These are phyloP conservation scores for Pythium guiyangense DNA, from an alignment of 352 stramenopile genomes.

Conservation along the genomic window DNA sequence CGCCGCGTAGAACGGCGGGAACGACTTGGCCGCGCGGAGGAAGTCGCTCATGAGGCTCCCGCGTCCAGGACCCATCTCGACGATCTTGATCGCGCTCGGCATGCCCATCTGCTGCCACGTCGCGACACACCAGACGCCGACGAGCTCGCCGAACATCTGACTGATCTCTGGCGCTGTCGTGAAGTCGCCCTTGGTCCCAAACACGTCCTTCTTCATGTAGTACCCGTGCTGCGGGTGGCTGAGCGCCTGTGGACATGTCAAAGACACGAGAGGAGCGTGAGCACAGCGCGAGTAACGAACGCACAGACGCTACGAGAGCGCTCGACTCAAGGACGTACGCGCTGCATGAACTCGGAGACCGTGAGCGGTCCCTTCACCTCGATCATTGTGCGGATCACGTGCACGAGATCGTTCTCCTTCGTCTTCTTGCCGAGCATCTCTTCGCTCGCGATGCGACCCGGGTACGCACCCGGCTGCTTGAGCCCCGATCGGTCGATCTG, in stretches of 20 bases:
- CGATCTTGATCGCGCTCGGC: slow-evolving; percentile 70
- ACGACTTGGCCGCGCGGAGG: slow-evolving; percentile 82
- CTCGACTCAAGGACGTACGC: slow-evolving; percentile 19
- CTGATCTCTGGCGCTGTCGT: slow-evolving; percentile 93
- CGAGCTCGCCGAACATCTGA: slow-evolving; percentile 92
- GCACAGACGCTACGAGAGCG: neutral
- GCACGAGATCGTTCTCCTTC: slow-evolving; percentile 67
- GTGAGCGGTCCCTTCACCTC: slow-evolving; percentile 91
- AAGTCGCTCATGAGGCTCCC: slow-evolving; percentile 95
- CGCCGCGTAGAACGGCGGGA: slow-evolving; percentile 83
- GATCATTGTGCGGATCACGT: slow-evolving; percentile 88
- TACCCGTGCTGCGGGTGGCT: slow-evolving; percentile 92
- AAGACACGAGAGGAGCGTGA: neutral
- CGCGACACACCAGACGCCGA: slow-evolving; percentile 90
- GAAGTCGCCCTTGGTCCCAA: slow-evolving; percentile 91
- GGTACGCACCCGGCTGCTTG: slow-evolving; percentile 37
- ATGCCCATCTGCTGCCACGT: slow-evolving; percentile 89
- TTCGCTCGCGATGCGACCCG: slow-evolving; percentile 19
- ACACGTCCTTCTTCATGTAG: slow-evolving; percentile 94
- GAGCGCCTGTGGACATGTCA: slow-evolving; percentile 38
- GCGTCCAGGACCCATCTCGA: slow-evolving; percentile 91
- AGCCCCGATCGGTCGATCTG: slow-evolving; percentile 71
- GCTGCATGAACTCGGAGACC: slow-evolving; percentile 93
- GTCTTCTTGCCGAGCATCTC: slow-evolving; percentile 34
- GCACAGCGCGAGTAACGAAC: neutral